These are phyloP conservation scores for Spathaspora sp. DNA, from an alignment of 1,139 yeast species.

Conservation along the genomic window DNA sequence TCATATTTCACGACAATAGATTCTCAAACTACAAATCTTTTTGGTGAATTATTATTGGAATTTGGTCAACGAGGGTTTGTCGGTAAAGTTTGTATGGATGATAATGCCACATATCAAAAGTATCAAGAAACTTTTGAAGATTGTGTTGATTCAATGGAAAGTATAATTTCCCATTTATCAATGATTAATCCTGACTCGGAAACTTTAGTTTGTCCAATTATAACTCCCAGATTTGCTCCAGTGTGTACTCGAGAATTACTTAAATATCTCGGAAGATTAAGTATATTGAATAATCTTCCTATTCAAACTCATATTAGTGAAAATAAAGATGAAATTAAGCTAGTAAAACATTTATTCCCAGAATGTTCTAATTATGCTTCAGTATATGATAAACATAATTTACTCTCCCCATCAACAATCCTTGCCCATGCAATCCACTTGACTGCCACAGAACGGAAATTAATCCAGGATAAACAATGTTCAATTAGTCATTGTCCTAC, in stretches of 20 bases:
- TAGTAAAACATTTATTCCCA: constrained; percentile 78
- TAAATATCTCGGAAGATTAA: constrained; percentile 60
- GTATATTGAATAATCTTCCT: constrained; percentile 52
- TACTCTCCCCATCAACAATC: constrained; percentile 66
- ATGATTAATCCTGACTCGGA: constrained; percentile 50
- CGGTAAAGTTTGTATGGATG: constrained; percentile 92
- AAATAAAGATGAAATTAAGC: constrained; percentile 67
- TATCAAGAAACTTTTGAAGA: constrained; percentile 64
- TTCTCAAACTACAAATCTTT: constrained; percentile 65
- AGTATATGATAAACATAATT: constrained; percentile 66
- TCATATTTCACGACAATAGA: constrained; percentile 90
- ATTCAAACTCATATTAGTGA: constrained; percentile 92
- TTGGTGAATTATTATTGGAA: constrained; percentile 68
- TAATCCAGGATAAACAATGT: constrained; percentile 53
- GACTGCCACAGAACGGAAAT: constrained; percentile 57
- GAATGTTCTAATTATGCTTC: constrained; percentile 66
- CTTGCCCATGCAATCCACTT: constrained; percentile 90
- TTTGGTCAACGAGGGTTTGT: constrained; percentile 85
- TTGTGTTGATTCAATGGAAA: constrained; percentile 55
- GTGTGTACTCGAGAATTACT: constrained; percentile 69
- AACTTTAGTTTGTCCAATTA: constrained; percentile 60
- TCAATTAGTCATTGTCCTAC: constrained; percentile 95
- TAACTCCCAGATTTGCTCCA: constrained; percentile 96
- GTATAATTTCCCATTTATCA: constrained; percentile 57
- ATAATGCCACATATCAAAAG: constrained; percentile 61